Evolutionary conservation across 1,139 yeast genomes (phyloP), one percentile per base, ranked within the genome.

Genomic region (Magnusiomyces paraingens): DNA sequence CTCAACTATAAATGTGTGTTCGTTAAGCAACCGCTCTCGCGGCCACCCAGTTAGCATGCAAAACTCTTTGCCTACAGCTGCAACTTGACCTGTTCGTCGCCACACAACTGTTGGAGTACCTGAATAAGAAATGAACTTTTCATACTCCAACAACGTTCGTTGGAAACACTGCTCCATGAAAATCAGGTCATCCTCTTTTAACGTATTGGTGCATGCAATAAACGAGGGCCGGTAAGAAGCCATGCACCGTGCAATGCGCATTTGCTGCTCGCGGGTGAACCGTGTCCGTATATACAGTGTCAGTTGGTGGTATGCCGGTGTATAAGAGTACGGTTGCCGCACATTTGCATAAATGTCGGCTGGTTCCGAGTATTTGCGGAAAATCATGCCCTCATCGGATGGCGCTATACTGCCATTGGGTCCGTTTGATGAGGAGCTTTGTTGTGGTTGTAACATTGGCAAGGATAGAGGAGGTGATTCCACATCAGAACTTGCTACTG

Each of bases 101-200:
- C 97, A 91, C 12, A 90, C 93, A 35, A 91, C 81, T 0, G 97
- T 90, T 1, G 98, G 98, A 0, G 97, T 91, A 0, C 97, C 97
- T 46, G 90, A 83, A 26, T 86, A 81, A 26, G 83, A 78, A 38
- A 91, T 84, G 66, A 87, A 86, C 66, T 83, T 86, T 60, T 88
- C 93, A 67, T 88, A 90, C 57, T 94, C 95, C 48, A 91, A 71
- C 46, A 91, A 72, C 0, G 97, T 90, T 49, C 98, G 72, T 67
- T 91, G 97, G 71, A 90, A 90, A 63, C 96, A 88, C 69, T 89
- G 95, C 63, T 91, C 98, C 89, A 91, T 90, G 65, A 91, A 91
- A 2, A 90, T 87, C 66, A 91, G 73, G 67, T 91, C 98, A 47
- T 86, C 94, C 62, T 89, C 96, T 56, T 89, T 87, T 49, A 91